phyloP scores from a whole-genome alignment of 2,329 filamentous ascomycete genomes.

The Cordyceps pruinosa region DNA sequence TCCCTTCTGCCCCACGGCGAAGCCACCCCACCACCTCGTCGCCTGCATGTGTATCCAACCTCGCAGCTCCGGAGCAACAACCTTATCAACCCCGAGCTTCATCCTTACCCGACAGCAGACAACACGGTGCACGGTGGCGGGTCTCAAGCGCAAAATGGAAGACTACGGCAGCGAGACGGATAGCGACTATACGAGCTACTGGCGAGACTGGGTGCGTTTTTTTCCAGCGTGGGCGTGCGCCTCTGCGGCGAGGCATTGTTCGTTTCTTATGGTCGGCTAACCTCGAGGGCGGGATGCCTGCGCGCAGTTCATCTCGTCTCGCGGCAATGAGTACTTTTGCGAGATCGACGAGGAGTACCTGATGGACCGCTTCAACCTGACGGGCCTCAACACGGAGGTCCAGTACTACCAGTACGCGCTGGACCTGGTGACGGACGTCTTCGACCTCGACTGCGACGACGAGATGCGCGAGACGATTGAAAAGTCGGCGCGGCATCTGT shows the following conservation, averaged over 20 bases:
- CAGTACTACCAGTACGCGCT: constrained; percentile 99
- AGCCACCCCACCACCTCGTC: constrained; percentile 6
- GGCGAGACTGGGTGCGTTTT: constrained; percentile 88
- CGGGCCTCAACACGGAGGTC: constrained; percentile 92
- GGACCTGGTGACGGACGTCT: constrained; percentile 94
- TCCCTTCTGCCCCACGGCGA: constrained; percentile 1
- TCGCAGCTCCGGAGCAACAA: not conserved
- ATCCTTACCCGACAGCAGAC: constrained; percentile 4
- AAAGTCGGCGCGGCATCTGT: constrained; percentile 91
- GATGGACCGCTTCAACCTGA: constrained; percentile 96
- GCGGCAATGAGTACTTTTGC: constrained; percentile 98
- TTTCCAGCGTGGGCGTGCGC: no score
- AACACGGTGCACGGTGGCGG: constrained; percentile 6
- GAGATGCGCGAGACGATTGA: constrained; percentile 98
- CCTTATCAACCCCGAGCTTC: not conserved
- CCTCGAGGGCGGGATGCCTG: not conserved
- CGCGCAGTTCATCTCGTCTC: constrained; percentile 85
- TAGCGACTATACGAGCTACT: constrained; percentile 98
- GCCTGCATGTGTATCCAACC: not conserved
- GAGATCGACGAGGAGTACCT: constrained; percentile 99
- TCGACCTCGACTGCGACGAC: constrained; percentile 97
- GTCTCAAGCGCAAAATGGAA: constrained; percentile 57
- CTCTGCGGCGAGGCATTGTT: no score
- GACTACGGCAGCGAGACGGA: constrained; percentile 97
- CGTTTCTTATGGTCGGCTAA: not conserved